Evolutionary conservation across 2,329 filamentous ascomycete species (phyloP), one percentile per base, ranked within the genome.

Genomic region (Ascochyta clinopodiicola): DNA sequence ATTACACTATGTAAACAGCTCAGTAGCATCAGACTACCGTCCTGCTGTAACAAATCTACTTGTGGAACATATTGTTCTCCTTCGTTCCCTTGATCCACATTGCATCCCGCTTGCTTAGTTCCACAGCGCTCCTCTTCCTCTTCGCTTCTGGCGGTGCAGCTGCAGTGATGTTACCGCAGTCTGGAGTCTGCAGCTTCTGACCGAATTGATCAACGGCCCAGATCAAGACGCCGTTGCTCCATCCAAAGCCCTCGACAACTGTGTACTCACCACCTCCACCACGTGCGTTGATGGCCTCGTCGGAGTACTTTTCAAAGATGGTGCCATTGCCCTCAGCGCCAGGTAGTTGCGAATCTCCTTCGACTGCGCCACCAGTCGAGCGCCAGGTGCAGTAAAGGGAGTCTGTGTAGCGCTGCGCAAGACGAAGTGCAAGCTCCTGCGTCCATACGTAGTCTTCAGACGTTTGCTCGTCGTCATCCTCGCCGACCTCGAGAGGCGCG

Each of bases 251-350:
- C 74, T 88, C 85, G 2, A 88, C 87, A 6, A 89, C 87, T 49
- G 84, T 81, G 69, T 89, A 89, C 77, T 89, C 87, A 60, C 87
- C 87, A 6, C 87, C 87, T 6, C 84, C 77, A 25, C 87, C 87
- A 1, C 84, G 85, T 0, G 81, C 82, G 59, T 88, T 86, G 40
- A 81, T 85, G 7, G 82, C 75, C 52, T 82, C 83, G 61, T 88
- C 84, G 12, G 78, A 79, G 67, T 89, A 89, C 78, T 89, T 89
- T 71, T 90, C 87, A 68, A 89, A 90, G 79, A 90, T 89, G 69
- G 84, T 84, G 21, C 87, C 87, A 72, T 69, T 49, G 79, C 82
- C 27, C 82, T 82, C 37, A 77, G 80, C 59, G 15, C 60, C 59
- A 1, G 61, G 57, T 0, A 71, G 57, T 19, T 68, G 62, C 0